Percentiles rank a stretch among this genome's conserved stretches.
Evolutionary conservation across 495 filamentous ascomycete genomes (phyloP).

Genomic region (Coniosporium apollinis): DNA sequence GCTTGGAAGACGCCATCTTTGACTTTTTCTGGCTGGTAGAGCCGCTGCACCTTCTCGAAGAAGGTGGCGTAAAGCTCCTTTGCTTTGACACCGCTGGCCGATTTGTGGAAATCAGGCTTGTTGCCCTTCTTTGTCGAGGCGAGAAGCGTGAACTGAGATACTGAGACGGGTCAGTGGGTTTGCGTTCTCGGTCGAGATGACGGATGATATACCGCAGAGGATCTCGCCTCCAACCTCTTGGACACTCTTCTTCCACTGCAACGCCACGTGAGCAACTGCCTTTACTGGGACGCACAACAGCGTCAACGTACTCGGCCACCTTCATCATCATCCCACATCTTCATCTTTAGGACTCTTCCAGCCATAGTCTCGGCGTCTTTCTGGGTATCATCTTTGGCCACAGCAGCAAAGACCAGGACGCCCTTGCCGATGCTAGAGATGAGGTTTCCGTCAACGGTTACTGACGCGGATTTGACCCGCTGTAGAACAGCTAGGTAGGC

Average conservation of each 20-base stretch:
- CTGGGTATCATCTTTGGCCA: slow-evolving; percentile 76
- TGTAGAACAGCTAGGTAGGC: slow-evolving; percentile 79
- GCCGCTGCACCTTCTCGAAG: slow-evolving; percentile 52
- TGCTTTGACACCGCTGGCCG: slow-evolving; percentile 59
- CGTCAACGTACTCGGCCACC: slow-evolving; percentile 35
- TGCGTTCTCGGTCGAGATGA: slow-evolving; percentile 1
- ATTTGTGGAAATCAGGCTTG: slow-evolving; percentile 90
- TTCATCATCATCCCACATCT: slow-evolving; percentile 71
- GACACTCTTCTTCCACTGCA: slow-evolving; percentile 75
- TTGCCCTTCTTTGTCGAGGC: slow-evolving; percentile 84
- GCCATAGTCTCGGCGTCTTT: slow-evolving; percentile 78
- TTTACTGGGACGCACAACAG: slow-evolving; percentile 4
- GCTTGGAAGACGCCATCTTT: slow-evolving; percentile 94
- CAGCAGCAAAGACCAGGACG: slow-evolving; percentile 77
- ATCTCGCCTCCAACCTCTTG: slow-evolving; percentile 78
- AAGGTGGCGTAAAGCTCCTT: slow-evolving; percentile 71
- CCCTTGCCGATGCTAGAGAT: slow-evolving; percentile 84
- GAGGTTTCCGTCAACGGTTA: slow-evolving; percentile 82
- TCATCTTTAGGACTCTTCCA: slow-evolving; percentile 71
- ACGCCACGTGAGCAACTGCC: background rate
- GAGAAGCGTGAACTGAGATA: slow-evolving; percentile 96
- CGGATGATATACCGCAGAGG: slow-evolving; percentile 53
- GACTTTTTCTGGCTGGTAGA: slow-evolving; percentile 60
- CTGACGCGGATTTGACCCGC: slow-evolving; percentile 90
- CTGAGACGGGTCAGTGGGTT: slow-evolving; percentile 25